Percentiles rank a stretch among this genome's conserved stretches.
phyloP scores from a whole-genome alignment of 208 protist species.

The Balamuthia mandrillaris region DNA sequence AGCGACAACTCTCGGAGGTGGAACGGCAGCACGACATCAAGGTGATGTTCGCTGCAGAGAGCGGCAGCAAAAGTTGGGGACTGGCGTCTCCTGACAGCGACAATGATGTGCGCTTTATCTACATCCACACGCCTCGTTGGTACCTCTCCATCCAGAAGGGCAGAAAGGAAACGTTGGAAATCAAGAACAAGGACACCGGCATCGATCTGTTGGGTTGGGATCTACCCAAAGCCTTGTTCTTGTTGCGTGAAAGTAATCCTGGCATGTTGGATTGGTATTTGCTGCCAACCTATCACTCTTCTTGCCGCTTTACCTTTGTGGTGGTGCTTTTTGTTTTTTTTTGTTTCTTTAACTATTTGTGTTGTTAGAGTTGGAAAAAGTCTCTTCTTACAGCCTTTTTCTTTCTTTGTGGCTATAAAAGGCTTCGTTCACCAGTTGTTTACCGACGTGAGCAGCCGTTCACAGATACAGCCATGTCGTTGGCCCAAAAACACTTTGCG shows the following conservation, averaged over 20 bases:
- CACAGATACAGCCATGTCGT: neutral
- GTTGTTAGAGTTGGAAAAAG: too few relatives aligned
- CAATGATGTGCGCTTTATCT: slow-evolving; percentile 3
- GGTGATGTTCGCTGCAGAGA: neutral
- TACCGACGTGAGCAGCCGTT: neutral
- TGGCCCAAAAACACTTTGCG: neutral
- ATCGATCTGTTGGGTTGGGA: slow-evolving; percentile 12
- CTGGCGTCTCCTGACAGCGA: neutral
- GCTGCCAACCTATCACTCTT: too few relatives aligned
- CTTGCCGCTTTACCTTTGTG: too few relatives aligned
- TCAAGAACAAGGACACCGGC: neutral
- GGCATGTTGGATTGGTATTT: neutral
- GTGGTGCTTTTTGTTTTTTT: too few relatives aligned
- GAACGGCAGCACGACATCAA: too few relatives aligned
- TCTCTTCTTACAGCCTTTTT: too few relatives aligned
- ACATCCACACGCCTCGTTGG: neutral
- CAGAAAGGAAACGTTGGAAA: neutral
- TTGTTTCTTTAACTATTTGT: too few relatives aligned
- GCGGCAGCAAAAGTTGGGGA: neutral
- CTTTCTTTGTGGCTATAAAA: neutral
- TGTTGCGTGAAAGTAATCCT: neutral
- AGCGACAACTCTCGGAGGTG: too few relatives aligned
- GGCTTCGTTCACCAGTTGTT: neutral
- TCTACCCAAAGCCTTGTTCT: neutral
- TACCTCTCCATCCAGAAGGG: neutral